Base-by-base conservation (phyloP, 257 asterid species). In the Solanum pimpinellifolium region DNA sequence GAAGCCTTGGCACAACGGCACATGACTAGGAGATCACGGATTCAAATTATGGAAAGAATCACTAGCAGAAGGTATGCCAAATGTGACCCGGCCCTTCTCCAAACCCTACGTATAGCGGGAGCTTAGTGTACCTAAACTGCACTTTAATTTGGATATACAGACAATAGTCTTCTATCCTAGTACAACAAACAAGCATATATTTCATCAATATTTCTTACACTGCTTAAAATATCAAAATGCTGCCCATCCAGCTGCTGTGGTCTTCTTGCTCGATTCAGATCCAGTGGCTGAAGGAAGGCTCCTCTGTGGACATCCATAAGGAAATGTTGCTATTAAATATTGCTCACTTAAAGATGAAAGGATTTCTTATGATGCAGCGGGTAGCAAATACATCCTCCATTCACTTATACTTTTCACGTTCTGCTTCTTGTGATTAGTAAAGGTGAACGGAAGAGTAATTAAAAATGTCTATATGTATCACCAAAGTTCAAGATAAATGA, bases 201-300 rank as follows among this genome's bases (percentile, higher is more conserved):
- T 29, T 87, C 80, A 44, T 78, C 85, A 49, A 60, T 83, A 81
- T 86, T 47, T 84, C 60, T 72, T 23, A 68, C 69, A 27, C 47
- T 8, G 35, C n/a, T 60, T 0, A 62, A 35, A 89, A 33, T 74
- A 78, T 95, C 91, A 95, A 89, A 97, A 97, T 81, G 99, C 98
- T 60, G 99, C 99, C 99, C 99, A 97, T 88, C 98, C 99, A 85
- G 97, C 95, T 88, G 98, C 98, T 68, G 94, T 89, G 89, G 96
- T 86, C 15, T 62, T 62, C 88, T 90, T 94, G 83, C 91, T 89
- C 31, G 96, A 76, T 41, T 89, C 95, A 56, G 99, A 90, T 90
- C 92, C 98, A n/a, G 92, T 89, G 37, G 88, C 65, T 3, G 98
- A 75, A 16, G 99, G 98, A 84, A 97, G 99, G 90, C 87, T 93